Base-by-base conservation (phyloP, 1,284 basidiomycete genomes). In the Taiwanofungus camphoratus region DNA sequence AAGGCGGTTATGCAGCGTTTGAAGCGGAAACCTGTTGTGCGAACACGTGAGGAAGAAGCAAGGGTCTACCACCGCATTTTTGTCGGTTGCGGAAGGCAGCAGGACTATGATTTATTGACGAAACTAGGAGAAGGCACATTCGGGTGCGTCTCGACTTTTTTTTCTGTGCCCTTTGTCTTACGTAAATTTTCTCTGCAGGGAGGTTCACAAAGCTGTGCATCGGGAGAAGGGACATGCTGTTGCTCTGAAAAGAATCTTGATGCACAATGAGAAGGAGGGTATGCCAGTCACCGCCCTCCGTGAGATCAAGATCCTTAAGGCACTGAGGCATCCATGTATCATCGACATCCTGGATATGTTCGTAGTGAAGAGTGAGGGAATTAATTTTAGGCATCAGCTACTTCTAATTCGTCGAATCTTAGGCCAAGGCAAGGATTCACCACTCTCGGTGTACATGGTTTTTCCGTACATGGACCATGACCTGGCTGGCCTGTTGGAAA, bases 401-500 rank as follows among this genome's bases (percentile, higher is more conserved):
- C 31, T 35, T 16, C 6, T 41, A 6, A 12, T 8, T 39, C 53
- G 12, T 46, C 23, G 7, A 6, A 9, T 19, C 12, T 16, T 41
- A 83, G 79, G 80, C 59, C 79, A 68, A 47, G 73, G 77, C 22
- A 80, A 76, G 56, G 77, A 78, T 22, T 59, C 64, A 30, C 77
- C 84, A 34, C 74, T 92, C 44, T 88, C 89, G 32, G 92, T 97
- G 18, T 97, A 94, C 67, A 99, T 99, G 94, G 94, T 99, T 21
- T 93, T 99, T 59, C 93, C 99, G 65, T 99, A 99, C 64, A 93
- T 98, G 90, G 93, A 99, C 59, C 95, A 99, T 64, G 96, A 99
- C 61, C 74, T 99, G 40, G 97, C 93, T 3, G 96, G 96, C 42
- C 73, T 99, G 12, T 89, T 91, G 1, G 93, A 98, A 65, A 91